A percentile compares a stretch with the other conserved stretches of the same genome.
These are phyloP conservation scores for Erigeron canadensis DNA, from an alignment of 129 eudicot species.

Conservation along the genomic window DNA sequence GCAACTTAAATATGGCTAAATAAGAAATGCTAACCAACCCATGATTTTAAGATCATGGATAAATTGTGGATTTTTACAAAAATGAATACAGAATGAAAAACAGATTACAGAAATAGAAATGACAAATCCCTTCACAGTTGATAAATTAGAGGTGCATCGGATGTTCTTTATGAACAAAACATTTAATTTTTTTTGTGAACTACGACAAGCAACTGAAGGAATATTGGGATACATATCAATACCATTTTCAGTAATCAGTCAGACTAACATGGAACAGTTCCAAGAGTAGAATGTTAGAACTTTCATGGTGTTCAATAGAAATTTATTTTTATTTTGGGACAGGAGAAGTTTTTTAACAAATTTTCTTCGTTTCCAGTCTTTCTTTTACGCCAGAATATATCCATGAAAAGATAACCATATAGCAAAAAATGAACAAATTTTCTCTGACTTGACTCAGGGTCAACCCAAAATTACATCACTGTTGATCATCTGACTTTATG, in stretches of 20 bases:
- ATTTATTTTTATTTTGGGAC: background rate
- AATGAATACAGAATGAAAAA: too few species aligned
- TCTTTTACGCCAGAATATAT: background rate
- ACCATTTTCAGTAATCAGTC: too few species aligned
- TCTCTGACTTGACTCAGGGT: too few species aligned
- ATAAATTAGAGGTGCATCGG: too few species aligned
- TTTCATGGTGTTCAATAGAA: background rate
- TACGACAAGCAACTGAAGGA: background rate
- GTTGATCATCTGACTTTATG: conserved; percentile 5
- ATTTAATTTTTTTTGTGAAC: too few species aligned
- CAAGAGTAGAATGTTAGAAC: background rate
- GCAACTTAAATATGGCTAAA: too few species aligned
- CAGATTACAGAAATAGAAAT: too few species aligned
- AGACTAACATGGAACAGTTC: background rate
- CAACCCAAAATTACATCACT: background rate
- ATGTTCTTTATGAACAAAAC: too few species aligned
- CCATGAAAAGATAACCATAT: background rate
- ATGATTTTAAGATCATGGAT: too few species aligned
- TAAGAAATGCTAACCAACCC: too few species aligned
- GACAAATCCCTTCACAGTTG: too few species aligned
- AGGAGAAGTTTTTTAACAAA: background rate
- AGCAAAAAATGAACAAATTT: background rate
- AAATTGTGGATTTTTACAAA: too few species aligned
- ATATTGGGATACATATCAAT: background rate
- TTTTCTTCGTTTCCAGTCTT: background rate